A percentile compares a stretch with the other conserved stretches of the same genome.
These are phyloP conservation scores for Teratosphaeria epicoccoides DNA, from an alignment of 2,329 filamentous ascomycete species.

Conservation along the genomic window DNA sequence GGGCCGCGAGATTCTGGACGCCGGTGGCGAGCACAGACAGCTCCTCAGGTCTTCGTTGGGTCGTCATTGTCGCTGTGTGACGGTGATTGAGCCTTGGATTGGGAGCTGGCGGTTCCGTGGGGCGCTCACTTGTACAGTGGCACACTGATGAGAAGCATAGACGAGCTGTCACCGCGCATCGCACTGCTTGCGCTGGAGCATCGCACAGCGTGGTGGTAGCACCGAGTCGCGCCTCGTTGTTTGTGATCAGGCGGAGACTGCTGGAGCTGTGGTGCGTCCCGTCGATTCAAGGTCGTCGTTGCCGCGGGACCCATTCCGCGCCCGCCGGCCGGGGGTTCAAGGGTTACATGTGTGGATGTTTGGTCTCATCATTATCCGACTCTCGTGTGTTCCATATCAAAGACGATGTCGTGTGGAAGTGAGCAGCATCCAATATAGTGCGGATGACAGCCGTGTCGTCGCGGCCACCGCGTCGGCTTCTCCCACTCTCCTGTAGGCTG, in stretches of 20 bases:
- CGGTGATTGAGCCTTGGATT: background rate
- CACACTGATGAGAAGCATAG: background rate
- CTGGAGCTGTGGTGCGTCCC: background rate
- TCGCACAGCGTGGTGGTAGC: background rate
- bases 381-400: background rate
- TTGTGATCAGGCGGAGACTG: background rate
- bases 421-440: too few species aligned
- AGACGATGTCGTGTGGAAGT: too few species aligned
- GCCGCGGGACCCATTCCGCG: background rate
- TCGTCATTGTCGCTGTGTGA: conserved; percentile 7
- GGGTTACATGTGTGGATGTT: background rate
- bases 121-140: background rate
- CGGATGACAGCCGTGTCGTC: background rate
- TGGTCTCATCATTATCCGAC: too few species aligned
- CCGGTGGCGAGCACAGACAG: conserved; percentile 17
- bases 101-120: background rate
- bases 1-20: conserved; percentile 13
- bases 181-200: background rate
- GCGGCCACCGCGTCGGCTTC: background rate
- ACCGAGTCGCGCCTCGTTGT: background rate
- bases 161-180: background rate
- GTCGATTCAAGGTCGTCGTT: background rate
- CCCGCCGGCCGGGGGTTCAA: background rate
- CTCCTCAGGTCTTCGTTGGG: conserved; percentile 10
- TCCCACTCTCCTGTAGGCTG: background rate